phyloP scores from a whole-genome alignment of 768 basidiomycete species.

The Xerocomellus dryophilus region DNA sequence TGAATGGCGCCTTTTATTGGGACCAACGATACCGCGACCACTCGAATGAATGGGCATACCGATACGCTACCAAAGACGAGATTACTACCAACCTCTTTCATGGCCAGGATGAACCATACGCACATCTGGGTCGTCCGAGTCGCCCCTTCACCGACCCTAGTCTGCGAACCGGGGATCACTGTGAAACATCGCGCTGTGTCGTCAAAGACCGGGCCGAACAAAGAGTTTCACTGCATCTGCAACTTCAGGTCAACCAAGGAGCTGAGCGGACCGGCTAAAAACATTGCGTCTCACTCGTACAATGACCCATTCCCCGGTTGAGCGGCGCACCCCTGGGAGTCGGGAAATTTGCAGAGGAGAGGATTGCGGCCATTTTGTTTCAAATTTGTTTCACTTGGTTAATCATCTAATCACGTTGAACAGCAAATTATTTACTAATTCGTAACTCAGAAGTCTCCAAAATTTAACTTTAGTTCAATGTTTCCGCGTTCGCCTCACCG shows the following conservation, averaged over 20 bases:
- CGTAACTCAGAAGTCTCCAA: conserved; percentile 3
- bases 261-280: neutral
- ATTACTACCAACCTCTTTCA: conserved; percentile 26
- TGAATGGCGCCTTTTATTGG: conserved; percentile 22
- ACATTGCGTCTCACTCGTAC: neutral
- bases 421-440: conserved; percentile 30
- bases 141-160: neutral
- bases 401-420: conserved; percentile 12
- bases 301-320: neutral
- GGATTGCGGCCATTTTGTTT: neutral
- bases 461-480: conserved; percentile 15
- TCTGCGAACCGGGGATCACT: neutral
- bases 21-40: neutral
- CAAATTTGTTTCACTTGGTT: conserved; percentile 9
- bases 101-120: conserved; percentile 16
- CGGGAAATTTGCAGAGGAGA: conserved; percentile 6
- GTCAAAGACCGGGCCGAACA: conserved; percentile 3
- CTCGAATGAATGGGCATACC: conserved; percentile 27
- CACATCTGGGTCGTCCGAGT: neutral
- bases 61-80: conserved; percentile 33
- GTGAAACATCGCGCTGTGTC: conserved; percentile 9
- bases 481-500: neutral
- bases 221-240: neutral
- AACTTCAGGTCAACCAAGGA: neutral
- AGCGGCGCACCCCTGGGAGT: neutral